phyloP scores from a whole-genome alignment of 768 basidiomycete genomes.

The Piloderma croceum region DNA sequence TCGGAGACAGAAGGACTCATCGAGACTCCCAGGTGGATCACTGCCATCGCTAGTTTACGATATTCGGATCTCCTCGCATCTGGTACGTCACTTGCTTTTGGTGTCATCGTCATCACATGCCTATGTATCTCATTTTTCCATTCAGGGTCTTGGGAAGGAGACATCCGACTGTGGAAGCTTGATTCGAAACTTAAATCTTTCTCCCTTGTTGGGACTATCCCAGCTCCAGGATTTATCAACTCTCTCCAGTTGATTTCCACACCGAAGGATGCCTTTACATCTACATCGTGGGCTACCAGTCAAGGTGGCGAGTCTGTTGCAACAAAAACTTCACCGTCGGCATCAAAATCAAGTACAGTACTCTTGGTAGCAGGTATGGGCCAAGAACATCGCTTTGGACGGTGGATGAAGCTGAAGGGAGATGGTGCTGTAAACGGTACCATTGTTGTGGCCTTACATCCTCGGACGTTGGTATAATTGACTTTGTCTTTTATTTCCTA shows the following conservation, averaged over 20 bases:
- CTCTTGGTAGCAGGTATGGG: slow-evolving; percentile 77
- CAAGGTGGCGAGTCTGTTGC: slow-evolving; percentile 15
- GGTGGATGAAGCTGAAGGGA: slow-evolving; percentile 79
- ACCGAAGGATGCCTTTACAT: slow-evolving; percentile 35
- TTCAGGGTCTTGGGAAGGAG: slow-evolving; percentile 90
- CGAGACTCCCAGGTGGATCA: slow-evolving; percentile 86
- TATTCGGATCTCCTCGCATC: slow-evolving; percentile 92
- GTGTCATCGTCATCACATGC: neutral
- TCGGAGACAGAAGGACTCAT: slow-evolving; percentile 74
- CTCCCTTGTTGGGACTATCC: slow-evolving; percentile 53
- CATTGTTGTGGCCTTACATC: slow-evolving; percentile 54
- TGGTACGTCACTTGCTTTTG: slow-evolving; percentile 42
- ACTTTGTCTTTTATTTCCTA: neutral
- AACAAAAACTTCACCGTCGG: too few relatives aligned
- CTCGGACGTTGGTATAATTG: slow-evolving; percentile 25
- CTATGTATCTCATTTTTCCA: slow-evolving; percentile 1
- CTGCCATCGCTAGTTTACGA: slow-evolving; percentile 70
- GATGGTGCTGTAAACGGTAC: slow-evolving; percentile 69
- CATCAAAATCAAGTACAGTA: too few relatives aligned
- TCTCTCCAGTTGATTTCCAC: slow-evolving; percentile 75
- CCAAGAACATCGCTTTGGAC: slow-evolving; percentile 84
- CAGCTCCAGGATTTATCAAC: slow-evolving; percentile 80
- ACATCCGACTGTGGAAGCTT: slow-evolving; percentile 87
- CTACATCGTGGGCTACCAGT: slow-evolving; percentile 35
- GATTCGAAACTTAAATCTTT: slow-evolving; percentile 77